Conservation (phyloP, 441 rosid species). For the Viola pubescens region DNA sequence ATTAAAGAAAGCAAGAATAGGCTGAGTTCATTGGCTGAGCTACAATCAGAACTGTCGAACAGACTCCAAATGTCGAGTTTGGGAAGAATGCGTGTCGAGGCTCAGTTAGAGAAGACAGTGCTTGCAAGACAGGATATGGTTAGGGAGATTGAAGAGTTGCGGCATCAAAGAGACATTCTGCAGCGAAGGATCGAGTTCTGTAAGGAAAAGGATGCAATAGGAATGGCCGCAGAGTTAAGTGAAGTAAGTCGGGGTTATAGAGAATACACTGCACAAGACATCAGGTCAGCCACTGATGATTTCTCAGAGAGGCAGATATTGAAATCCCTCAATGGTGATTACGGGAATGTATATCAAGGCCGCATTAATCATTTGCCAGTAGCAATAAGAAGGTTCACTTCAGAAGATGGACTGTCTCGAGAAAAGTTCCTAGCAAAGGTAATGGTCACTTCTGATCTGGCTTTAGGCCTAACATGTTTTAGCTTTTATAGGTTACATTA, state of each 20-base stretch:
- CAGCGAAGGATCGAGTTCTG: slow-evolving; percentile 63
- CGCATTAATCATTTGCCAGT: slow-evolving; percentile 42
- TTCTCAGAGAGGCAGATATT: slow-evolving; percentile 53
- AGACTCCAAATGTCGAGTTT: slow-evolving; percentile 33
- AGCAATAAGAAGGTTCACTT: slow-evolving; percentile 45
- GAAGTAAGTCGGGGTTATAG: slow-evolving; percentile 36
- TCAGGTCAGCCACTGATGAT: slow-evolving; percentile 47
- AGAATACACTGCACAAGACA: slow-evolving; percentile 49
- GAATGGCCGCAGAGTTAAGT: slow-evolving; percentile 23
- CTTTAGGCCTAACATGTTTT: too few relatives aligned
- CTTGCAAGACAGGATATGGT: slow-evolving; percentile 41
- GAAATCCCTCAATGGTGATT: slow-evolving; percentile 41
- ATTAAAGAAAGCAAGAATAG: slow-evolving; percentile 37
- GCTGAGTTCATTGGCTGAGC: slow-evolving; percentile 34
- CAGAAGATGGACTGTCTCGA: slow-evolving; percentile 24
- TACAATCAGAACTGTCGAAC: slow-evolving; percentile 48
- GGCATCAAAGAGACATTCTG: slow-evolving; percentile 62
- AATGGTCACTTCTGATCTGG: background rate
- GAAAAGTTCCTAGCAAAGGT: slow-evolving; percentile 51
- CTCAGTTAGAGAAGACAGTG: slow-evolving; percentile 39
- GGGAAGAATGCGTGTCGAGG: slow-evolving; percentile 38
- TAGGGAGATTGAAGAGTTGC: slow-evolving; percentile 52
- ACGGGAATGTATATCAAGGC: slow-evolving; percentile 62
- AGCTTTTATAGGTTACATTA: background rate
- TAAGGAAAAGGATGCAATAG: slow-evolving; percentile 55